Base-by-base conservation (phyloP, 1,284 basidiomycete species). In the Hortiboletus rubellus region DNA sequence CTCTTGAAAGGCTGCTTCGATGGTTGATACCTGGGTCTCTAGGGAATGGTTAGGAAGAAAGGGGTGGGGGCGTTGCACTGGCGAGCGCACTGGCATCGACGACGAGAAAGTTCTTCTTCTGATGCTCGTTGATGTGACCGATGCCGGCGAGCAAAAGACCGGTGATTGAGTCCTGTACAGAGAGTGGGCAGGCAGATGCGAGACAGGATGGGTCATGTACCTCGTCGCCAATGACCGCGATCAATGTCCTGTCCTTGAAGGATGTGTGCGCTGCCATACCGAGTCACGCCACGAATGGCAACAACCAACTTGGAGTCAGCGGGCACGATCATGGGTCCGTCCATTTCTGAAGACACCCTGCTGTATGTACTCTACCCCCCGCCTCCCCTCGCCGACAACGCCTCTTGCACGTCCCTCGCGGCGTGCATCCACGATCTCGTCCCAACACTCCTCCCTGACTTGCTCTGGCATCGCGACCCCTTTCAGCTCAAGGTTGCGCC, bases 181-280 rank as follows among this genome's bases (percentile, higher is more conserved):
- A 37, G 44, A 18, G 3, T 60, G 54, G 58, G 59, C 43, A 41
- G 12, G n/a, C 50, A 36, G 33, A 33, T 52, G 50, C 42, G 31
- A 27, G 18, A 18, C 22, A 7, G 42, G 43, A 44, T 46, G 46
- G 11, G 12, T 40, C 27, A 14, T 78, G 51, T 65, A 94, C 94
- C 80, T 98, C 95, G 74, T 98, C 95, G 42, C 95, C 96, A 60
- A 98, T 97, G 66, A 95, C 93, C 33, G 95, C 94, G 49, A 98
- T 82, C 43, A 97, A 78, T 60, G 83, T 91, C 54, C 95, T 83
- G 73, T 95, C 92, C 76, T 93, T 93, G 77, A 81, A 85, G 42
- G 84, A 78, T 59, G 79, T 75, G 57, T 79, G 74, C 62, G 81
- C 77, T 52, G 76, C 72, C 73, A 74, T 78, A 52, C 60, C 61